Evolutionary conservation across 139 green algal species (phyloP).

Genomic region (Tetradesmus obliquus): DNA sequence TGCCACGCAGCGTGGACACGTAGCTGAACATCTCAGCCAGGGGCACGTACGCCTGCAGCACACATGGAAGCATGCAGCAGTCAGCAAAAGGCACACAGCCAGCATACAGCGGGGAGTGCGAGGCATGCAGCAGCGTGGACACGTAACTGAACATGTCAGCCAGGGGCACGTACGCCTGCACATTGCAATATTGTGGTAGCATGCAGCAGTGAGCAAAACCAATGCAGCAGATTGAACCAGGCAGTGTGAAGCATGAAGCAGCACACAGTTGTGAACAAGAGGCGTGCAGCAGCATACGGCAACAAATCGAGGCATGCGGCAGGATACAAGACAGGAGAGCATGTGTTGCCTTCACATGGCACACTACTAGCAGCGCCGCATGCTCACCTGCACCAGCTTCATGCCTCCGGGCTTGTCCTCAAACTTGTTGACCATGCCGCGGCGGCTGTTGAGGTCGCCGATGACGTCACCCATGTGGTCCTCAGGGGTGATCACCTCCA

Average conservation of each 20-base stretch:
- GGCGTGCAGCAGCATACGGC: too few species aligned
- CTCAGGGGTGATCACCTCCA: conserved; percentile 96
- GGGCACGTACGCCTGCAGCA: conserved; percentile 86
- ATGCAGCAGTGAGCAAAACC: background rate
- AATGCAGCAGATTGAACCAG: too few species aligned
- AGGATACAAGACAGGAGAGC: background rate
- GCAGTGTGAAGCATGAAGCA: too few species aligned
- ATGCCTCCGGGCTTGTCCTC: conserved; percentile 94
- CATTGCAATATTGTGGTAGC: conserved; percentile 51
- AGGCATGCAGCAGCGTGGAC: conserved; percentile 89
- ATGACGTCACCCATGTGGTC: conserved; percentile 99
- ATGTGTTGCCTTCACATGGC: background rate
- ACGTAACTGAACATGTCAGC: conserved; percentile 99
- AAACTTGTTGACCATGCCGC: conserved; percentile 91
- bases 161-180: conserved; percentile 87
- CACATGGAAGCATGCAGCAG: background rate
- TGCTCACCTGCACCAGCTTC: conserved; percentile 81
- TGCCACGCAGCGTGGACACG: conserved; percentile 92
- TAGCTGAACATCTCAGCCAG: conserved; percentile 99
- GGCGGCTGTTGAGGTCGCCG: conserved; percentile 97
- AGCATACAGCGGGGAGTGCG: too few species aligned
- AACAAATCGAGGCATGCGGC: too few species aligned
- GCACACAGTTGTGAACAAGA: too few species aligned
- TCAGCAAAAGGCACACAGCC: too few species aligned
- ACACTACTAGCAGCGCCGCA: background rate